Evolutionary conservation across 1,284 basidiomycete genomes (phyloP).

Genomic region (Irpex lacteus): DNA sequence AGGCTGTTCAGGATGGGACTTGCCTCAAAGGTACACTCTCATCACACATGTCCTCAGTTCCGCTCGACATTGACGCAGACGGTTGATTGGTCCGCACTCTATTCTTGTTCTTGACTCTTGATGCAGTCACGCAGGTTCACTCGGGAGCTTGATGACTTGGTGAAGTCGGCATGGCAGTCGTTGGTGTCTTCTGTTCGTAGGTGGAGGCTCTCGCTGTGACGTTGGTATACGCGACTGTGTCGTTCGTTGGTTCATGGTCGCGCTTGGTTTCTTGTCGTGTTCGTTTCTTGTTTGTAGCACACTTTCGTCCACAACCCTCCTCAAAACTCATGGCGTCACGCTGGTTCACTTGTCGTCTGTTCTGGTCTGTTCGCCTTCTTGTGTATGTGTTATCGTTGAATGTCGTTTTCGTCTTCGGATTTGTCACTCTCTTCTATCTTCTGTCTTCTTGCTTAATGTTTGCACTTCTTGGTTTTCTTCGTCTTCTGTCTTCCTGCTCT

Average conservation of each 20-base stretch:
- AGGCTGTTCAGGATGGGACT: constrained; percentile 10
- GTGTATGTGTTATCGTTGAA: background rate
- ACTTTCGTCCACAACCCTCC: too few species aligned
- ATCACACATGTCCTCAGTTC: background rate
- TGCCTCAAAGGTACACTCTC: constrained; percentile 1
- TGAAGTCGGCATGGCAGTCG: background rate
- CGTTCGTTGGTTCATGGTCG: background rate
- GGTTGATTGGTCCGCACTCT: background rate
- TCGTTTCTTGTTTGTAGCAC: too few species aligned
- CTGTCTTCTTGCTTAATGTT: background rate
- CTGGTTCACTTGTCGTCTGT: too few species aligned
- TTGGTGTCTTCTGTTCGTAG: background rate
- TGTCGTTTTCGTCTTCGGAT: background rate
- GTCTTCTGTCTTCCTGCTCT: background rate
- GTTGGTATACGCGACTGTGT: background rate
- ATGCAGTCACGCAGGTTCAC: constrained; percentile 10
- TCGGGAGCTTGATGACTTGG: constrained; percentile 2
- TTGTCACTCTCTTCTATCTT: constrained; percentile 5
- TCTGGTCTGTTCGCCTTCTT: too few species aligned
- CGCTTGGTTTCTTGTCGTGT: background rate
- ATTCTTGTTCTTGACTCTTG: background rate
- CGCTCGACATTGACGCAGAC: background rate
- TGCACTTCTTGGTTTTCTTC: background rate
- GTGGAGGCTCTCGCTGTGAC: background rate
- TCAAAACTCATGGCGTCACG: too few species aligned